A percentile compares a stretch with the other conserved stretches of the same genome.
These are phyloP conservation scores for Podila epigama DNA, from an alignment of 192 early-diverging fungal species.

Conservation along the genomic window DNA sequence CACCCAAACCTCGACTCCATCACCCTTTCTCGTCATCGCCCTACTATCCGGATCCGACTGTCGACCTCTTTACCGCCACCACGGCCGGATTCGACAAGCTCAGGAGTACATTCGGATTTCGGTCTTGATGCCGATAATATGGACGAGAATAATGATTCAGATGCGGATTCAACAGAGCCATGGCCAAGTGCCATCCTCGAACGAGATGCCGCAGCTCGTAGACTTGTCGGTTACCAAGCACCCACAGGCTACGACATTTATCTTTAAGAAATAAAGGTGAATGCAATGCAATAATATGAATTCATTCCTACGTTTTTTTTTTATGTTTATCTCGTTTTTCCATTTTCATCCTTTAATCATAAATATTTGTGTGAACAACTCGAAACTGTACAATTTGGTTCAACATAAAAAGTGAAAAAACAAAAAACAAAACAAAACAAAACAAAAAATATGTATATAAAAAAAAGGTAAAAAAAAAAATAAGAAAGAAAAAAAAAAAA, in stretches of 20 bases:
- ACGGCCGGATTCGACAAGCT: not conserved
- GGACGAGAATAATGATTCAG: constrained; percentile 1
- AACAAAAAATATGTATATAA: not conserved
- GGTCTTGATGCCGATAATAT: constrained; percentile 10
- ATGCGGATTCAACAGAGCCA: constrained; percentile 8
- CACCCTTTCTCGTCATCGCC: constrained; percentile 30
- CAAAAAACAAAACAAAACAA: too few relatives aligned
- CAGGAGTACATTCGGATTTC: not conserved
- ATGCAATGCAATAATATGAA: too few relatives aligned
- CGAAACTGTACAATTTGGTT: too few relatives aligned
- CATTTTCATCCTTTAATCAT: too few relatives aligned
- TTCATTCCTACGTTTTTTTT: too few relatives aligned
- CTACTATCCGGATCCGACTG: constrained; percentile 36
- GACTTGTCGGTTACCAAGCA: constrained; percentile 42
- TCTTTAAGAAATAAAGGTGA: too few relatives aligned
- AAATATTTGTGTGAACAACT: too few relatives aligned
- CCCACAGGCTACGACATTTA: constrained; percentile 49
- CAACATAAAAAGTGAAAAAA: too few relatives aligned
- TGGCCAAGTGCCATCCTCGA: constrained; percentile 46
- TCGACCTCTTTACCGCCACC: constrained; percentile 7
- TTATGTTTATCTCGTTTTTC: too few relatives aligned
- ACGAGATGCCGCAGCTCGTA: constrained; percentile 29
- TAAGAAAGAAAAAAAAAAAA: constrained; percentile 1
- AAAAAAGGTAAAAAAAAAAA: not conserved
- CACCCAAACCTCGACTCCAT: constrained; percentile 29